A percentile compares a stretch with the other conserved stretches of the same genome.
These are phyloP conservation scores for Phytophthora pinifolia DNA, from an alignment of 352 stramenopile species.

Conservation along the genomic window DNA sequence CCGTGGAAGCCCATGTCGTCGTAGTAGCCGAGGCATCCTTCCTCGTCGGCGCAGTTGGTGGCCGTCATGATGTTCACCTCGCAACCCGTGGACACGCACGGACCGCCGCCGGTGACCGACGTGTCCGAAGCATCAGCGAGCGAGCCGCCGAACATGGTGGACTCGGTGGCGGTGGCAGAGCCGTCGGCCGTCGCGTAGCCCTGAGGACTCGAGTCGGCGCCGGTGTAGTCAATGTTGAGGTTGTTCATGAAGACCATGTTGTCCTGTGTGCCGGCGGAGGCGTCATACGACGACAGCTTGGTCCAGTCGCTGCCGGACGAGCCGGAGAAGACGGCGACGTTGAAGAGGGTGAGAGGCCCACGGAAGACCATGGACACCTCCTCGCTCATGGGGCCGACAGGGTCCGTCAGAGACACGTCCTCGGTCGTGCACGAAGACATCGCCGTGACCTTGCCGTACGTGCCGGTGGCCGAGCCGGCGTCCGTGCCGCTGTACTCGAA, in stretches of 20 bases:
- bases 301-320: conserved; percentile 34
- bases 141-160: conserved; percentile 45
- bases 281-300: conserved; percentile 49
- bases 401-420: conserved; percentile 34
- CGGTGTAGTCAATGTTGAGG: conserved; percentile 56
- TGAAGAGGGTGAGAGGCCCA: conserved; percentile 61
- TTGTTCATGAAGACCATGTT: conserved; percentile 76
- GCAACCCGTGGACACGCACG: conserved; percentile 58
- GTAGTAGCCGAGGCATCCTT: conserved; percentile 67
- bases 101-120: conserved; percentile 38
- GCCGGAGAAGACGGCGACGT: conserved; percentile 49
- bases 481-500: conserved; percentile 44
- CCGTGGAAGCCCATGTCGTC: conserved; percentile 66
- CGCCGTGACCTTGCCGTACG: conserved; percentile 47
- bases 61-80: conserved; percentile 79
- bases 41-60: conserved; percentile 47
- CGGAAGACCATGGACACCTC: conserved; percentile 61
- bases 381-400: conserved; percentile 50
- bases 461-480: conserved; percentile 39
- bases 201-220: conserved; percentile 45
- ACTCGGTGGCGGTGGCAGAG: conserved; percentile 24
- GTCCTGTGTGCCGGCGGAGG: conserved; percentile 24
- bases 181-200: conserved; percentile 42
- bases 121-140: conserved; percentile 55
- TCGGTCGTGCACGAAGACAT: conserved; percentile 37